A percentile compares a stretch with the other conserved stretches of the same genome.
phyloP scores from a whole-genome alignment of 495 filamentous ascomycete genomes.

The Xylaria nigripes region DNA sequence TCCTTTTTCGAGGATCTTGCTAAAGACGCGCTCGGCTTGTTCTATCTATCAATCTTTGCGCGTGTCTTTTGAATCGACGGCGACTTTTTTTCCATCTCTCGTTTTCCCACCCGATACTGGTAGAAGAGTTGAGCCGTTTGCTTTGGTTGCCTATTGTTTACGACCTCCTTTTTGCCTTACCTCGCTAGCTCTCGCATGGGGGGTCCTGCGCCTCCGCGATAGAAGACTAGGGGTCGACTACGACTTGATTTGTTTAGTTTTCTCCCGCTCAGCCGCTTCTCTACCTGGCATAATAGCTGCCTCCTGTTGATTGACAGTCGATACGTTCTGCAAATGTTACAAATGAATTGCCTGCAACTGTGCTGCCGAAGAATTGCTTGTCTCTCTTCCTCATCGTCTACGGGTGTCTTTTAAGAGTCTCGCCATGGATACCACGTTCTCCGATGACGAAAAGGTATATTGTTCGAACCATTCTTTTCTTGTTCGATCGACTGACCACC shows the following conservation, averaged over 20 bases:
- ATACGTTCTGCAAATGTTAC: conserved; percentile 33
- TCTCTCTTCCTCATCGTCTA: conserved; percentile 25
- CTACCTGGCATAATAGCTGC: conserved; percentile 15
- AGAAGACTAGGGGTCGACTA: conserved; percentile 19
- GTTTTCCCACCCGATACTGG: conserved; percentile 16
- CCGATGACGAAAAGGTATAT: conserved; percentile 42
- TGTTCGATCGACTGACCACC: conserved; percentile 20
- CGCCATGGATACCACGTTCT: conserved; percentile 42
- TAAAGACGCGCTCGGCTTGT: conserved; percentile 25
- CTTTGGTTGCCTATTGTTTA: conserved; percentile 18
- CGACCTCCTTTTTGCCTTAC: conserved; percentile 10
- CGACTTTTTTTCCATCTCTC: conserved; percentile 19
- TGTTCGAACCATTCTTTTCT: conserved; percentile 4
- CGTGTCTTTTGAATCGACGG: conserved; percentile 26
- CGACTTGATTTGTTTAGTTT: conserved; percentile 14
- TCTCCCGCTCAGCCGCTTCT: conserved; percentile 13
- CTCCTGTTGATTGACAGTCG: conserved; percentile 12
- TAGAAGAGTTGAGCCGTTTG: conserved; percentile 15
- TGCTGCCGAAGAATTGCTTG: conserved; percentile 25
- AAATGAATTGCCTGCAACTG: conserved; percentile 36
- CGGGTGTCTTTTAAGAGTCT: conserved; percentile 20
- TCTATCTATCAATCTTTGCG: conserved; percentile 20
- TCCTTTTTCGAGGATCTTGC: conserved; percentile 13
- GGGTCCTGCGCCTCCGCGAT: conserved; percentile 20
- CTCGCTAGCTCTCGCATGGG: conserved; percentile 18